Percentiles rank a stretch among this genome's conserved stretches.
Evolutionary conservation across 257 asterid genomes (phyloP).

Genomic region (Eucommia ulmoides): DNA sequence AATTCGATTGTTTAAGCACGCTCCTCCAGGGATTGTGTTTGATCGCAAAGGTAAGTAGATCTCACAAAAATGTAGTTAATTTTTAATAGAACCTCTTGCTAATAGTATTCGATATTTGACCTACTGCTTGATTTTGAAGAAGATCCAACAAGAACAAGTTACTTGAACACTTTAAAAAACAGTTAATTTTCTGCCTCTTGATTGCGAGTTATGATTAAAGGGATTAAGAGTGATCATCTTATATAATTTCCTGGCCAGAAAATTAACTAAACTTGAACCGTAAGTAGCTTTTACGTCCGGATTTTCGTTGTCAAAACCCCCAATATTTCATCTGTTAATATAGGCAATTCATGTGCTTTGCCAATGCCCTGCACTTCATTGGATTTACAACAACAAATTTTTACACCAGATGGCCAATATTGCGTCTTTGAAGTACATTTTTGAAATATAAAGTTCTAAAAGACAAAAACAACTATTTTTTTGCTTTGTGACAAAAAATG

Average conservation of each 20-base stretch:
- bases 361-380: neutral
- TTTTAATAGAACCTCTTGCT: neutral
- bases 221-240: neutral
- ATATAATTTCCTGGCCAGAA: neutral
- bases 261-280: neutral
- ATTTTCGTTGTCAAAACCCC: too few species aligned
- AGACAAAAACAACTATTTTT: too few species aligned
- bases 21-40: conserved; percentile 66
- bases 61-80: too few species aligned
- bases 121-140: too few species aligned
- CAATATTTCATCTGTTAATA: neutral
- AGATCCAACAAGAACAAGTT: too few species aligned
- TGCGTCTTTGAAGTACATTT: neutral
- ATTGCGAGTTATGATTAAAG: neutral
- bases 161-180: too few species aligned
- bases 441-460: neutral
- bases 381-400: neutral
- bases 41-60: conserved; percentile 37
- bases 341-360: neutral
- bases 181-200: neutral
- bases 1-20: conserved; percentile 60
- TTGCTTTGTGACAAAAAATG: too few species aligned
- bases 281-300: neutral
- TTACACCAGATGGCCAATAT: too few species aligned
- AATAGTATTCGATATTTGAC: neutral